Evolutionary conservation across 768 basidiomycete species (phyloP), one percentile per base, ranked within the genome.

Genomic region (Strobilomyces echinocephalus): DNA sequence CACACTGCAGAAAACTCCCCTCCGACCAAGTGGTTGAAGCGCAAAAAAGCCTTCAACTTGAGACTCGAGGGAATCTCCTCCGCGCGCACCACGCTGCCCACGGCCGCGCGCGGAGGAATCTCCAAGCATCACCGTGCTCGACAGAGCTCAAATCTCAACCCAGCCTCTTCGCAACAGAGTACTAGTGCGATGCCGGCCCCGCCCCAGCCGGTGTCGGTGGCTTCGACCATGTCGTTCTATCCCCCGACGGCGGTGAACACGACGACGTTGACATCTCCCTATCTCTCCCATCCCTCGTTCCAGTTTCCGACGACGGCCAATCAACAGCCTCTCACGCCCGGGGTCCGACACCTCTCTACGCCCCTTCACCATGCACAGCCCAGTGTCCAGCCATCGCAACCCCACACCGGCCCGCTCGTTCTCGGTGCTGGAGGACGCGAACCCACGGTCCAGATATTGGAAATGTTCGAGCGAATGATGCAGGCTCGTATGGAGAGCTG

Each of bases 401-500:
- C 47, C 14, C 56, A 65, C 18, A 48, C 67, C 1, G 58, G 58
- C 5, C 66, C 66, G 2, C 45, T 69, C 31, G 56, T 69, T 36
- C 60, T 67, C n/a, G 70, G 68, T 18, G 60, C 66, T 14, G 62
- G 66, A 11, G 63, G 58, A n/a, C 61, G 63, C 34, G 75, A 77
- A 54, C 68, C 74, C 34, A 70, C 72, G 41, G 77, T 82, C 26
- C 79, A 75, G 50, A 76, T 89, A 49, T 71, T 89, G 55, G 78
- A 82, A 60, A 78, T 82, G 74, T 87, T 85, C 62, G 84, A 84
- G 53, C 78, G 80, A 55, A 82, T 89, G 73, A 80, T 88, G 74
- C 83, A 87, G 61, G 75, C 81, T 3, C 78, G 87, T 50, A 82
- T 89, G 78, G 87, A 88, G 68, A 87, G 84, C 62, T 89, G 87